Evolutionary conservation across 2,329 filamentous ascomycete species (phyloP), one percentile per base, ranked within the genome.

Genomic region (Colletotrichum sp.): DNA sequence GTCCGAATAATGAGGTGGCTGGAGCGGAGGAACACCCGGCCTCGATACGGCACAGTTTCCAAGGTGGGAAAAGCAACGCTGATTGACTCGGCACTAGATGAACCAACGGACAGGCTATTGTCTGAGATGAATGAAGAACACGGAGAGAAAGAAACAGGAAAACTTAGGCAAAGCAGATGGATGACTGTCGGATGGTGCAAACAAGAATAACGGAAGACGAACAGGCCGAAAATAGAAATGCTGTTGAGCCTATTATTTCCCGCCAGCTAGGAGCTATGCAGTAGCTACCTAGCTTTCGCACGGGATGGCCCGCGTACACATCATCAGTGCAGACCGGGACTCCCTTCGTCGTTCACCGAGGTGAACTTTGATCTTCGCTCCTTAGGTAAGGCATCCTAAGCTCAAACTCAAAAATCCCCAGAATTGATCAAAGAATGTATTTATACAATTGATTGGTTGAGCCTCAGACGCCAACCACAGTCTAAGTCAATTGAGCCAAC

Each of bases 401-500:
- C 62, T 44, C 32, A 26, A 36, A 36, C 34, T 39, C 21, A 28
- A 44, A 16, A 52, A 34, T 13, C 10, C 18, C 32, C 2, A 4
- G 18, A 63, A 2, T 63, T 67, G 4, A 18, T 44, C 39, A 26
- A 49, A 52, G 24, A 55, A 24, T 24, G 39, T 52, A 68, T 49
- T 13, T 9, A 24, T 8, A 32, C 68, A 32, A 55, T 72, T 44
- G 69, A 59, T 73, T 74, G n/a, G 44, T 62, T 63, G 65, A 34
- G 44, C 72, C 72, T 67, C 36, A 65, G 62, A 72, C 60, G 52
- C 68, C 64, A 49, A n/a, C 21, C 62, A 16, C 52, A 52, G 18
- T 76, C 69, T 73, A 73, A 63, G 52, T 65, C 49, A 63, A 49
- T 34, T 26, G 24, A 34, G 6, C 79, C 80, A 1, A 80, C 79